Base-by-base conservation (phyloP, 129 eudicot species). In the Artemisia argyi region DNA sequence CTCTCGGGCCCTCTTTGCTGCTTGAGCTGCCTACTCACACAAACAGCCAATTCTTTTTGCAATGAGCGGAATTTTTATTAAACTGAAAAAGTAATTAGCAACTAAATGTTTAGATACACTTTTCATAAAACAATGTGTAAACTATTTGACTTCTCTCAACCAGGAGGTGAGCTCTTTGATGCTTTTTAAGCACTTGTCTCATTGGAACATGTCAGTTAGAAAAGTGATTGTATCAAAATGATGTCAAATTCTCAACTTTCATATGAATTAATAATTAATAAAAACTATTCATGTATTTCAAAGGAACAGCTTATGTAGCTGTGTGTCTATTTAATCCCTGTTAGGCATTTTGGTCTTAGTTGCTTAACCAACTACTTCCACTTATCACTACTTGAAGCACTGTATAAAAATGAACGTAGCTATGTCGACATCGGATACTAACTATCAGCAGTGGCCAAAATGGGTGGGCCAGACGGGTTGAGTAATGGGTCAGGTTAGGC, bases 1-100 rank as follows among this genome's bases (percentile, higher is more conserved):
- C 50, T 95, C 97, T 66, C 97, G 86, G 20, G 99, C 99, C 87
- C 96, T 80, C 68, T 91, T 91, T 66, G 99, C 99, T 16, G 99
- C 99, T 73, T 77, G 80, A 84, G 97, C 97, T 71, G 97, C 97
- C 97, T 95, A 79, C 30, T 65, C 26, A 65, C 44, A 69, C 53
- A 61, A 61, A 64, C 32, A 70, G 11, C 12, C 8, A 12, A 48
- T 49, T 52, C 2, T 52, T 52, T 52, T 11, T 16, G 17, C 17
- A 16, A 52, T 11, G 7, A 52, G n/a, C 18, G 8, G 19, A 52
- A 52, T 52, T 1, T 52, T 52, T n/a, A 51, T 52, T 15, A 52
- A 52, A 52, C 57, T 11, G 57, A 52, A 52, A 39, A 39, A 39
- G 46, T 39, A 6, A 39, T 39, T 39, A 39, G 49, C 70, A 47